Percentiles rank a stretch among this genome's conserved stretches.
Evolutionary conservation across 306 rosid genomes (phyloP).

Genomic region (Senna siamea): DNA sequence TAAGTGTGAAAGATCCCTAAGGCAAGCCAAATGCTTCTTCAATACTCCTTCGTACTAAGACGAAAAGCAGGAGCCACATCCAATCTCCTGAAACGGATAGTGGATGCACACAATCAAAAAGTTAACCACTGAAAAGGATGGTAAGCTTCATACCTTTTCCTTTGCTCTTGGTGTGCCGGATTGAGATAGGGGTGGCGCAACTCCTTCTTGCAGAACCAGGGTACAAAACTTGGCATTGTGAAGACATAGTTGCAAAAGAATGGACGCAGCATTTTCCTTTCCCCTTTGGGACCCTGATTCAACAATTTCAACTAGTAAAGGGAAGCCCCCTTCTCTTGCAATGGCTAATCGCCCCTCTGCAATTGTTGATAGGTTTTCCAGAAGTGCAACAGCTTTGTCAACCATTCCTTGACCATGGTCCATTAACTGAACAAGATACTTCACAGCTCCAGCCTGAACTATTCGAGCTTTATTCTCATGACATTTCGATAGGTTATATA

Average conservation of each 20-base stretch:
- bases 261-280: constrained; percentile 88
- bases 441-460: constrained; percentile 91
- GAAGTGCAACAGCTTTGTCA: constrained; percentile 89
- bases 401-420: constrained; percentile 72
- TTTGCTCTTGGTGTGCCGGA: constrained; percentile 88
- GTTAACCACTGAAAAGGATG: constrained; percentile 17
- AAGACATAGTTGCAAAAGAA: constrained; percentile 84
- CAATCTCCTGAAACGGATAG: constrained; percentile 13
- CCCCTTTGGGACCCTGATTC: constrained; percentile 88
- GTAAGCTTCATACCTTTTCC: constrained; percentile 71
- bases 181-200: constrained; percentile 92
- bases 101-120: background rate
- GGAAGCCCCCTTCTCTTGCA: constrained; percentile 73
- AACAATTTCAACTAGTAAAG: constrained; percentile 79
- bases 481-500: constrained; percentile 81
- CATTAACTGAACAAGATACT: constrained; percentile 70
- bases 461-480: constrained; percentile 92
- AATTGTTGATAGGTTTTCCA: constrained; percentile 85
- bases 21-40: too few relatives aligned
- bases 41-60: too few relatives aligned
- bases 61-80: background rate
- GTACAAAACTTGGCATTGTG: constrained; percentile 77
- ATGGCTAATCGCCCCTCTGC: constrained; percentile 75
- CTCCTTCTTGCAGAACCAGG: constrained; percentile 93
- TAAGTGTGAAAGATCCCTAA: too few relatives aligned